Evolutionary conservation across 2,329 filamentous ascomycete genomes (phyloP).

Genomic region (Exophiala dermatitidis): DNA sequence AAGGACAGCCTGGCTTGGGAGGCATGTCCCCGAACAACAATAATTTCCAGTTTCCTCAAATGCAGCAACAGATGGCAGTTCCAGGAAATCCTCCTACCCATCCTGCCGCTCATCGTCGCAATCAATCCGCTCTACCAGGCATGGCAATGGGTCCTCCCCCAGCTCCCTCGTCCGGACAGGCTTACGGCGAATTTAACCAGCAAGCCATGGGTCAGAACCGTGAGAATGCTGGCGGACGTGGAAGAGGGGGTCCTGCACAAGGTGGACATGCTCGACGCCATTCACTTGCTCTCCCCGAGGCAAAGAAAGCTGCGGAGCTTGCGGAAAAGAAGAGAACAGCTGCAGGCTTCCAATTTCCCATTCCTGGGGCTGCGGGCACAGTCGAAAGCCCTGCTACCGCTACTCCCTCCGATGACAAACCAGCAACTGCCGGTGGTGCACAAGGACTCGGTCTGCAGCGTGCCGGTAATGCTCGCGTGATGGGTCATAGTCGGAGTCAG

Average conservation of each 20-base stretch:
- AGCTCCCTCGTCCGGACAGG: constrained; percentile 75
- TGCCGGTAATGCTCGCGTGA: constrained; percentile 82
- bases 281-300: constrained; percentile 87
- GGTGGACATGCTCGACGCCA: constrained; percentile 87
- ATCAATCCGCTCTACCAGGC: constrained; percentile 91
- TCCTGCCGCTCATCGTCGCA: constrained; percentile 83
- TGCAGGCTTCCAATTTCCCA: constrained; percentile 89
- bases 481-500: constrained; percentile 49
- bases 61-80: constrained; percentile 56
- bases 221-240: constrained; percentile 62
- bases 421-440: constrained; percentile 44
- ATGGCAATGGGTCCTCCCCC: constrained; percentile 87
- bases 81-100: constrained; percentile 70
- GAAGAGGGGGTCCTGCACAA: constrained; percentile 63
- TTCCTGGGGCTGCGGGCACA: constrained; percentile 57
- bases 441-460: constrained; percentile 58
- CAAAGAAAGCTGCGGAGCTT: constrained; percentile 93
- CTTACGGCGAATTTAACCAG: constrained; percentile 72
- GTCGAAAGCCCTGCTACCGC: constrained; percentile 47
- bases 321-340: constrained; percentile 95
- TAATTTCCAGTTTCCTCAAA: constrained; percentile 83
- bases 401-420: constrained; percentile 30
- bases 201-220: constrained; percentile 59
- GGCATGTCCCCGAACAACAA: constrained; percentile 63
- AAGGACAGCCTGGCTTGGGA: constrained; percentile 60